phyloP scores from a whole-genome alignment of 352 stramenopile genomes.

The Elongisporangium prolatum region DNA sequence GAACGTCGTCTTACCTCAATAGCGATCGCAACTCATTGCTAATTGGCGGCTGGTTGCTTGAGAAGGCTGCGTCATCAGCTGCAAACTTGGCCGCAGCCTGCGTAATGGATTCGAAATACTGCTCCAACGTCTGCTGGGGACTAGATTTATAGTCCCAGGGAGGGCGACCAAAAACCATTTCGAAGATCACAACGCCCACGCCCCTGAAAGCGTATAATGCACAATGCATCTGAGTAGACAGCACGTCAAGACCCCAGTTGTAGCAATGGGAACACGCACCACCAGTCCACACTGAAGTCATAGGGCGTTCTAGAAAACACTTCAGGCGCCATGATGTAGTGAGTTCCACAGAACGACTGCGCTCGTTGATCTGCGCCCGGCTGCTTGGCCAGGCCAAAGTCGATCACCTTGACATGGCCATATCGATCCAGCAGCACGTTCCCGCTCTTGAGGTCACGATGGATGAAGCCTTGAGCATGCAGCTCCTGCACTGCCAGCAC shows the following conservation, averaged over 20 bases:
- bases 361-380: conserved; percentile 9
- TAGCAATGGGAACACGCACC: conserved; percentile 24
- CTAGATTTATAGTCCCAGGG: conserved; percentile 67
- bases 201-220: conserved; percentile 23
- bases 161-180: conserved; percentile 59
- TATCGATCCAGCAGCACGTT: conserved; percentile 50
- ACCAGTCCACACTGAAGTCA: conserved; percentile 57
- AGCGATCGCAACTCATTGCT: conserved; percentile 21
- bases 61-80: neutral
- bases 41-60: neutral
- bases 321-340: conserved; percentile 76
- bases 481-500: conserved; percentile 53
- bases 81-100: conserved; percentile 1
- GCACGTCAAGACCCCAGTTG: neutral
- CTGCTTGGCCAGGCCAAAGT: conserved; percentile 65
- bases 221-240: neutral
- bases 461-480: conserved; percentile 48
- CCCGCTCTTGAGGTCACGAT: conserved; percentile 79
- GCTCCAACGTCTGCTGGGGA: conserved; percentile 10
- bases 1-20: conserved; percentile 17
- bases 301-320: conserved; percentile 38
- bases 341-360: conserved; percentile 58
- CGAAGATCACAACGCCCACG: conserved; percentile 67
- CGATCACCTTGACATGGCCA: conserved; percentile 56
- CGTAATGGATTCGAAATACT: conserved; percentile 34